These are phyloP conservation scores for Tetrahymena borealis DNA, from an alignment of 73 alveolate species.

Conservation along the genomic window DNA sequence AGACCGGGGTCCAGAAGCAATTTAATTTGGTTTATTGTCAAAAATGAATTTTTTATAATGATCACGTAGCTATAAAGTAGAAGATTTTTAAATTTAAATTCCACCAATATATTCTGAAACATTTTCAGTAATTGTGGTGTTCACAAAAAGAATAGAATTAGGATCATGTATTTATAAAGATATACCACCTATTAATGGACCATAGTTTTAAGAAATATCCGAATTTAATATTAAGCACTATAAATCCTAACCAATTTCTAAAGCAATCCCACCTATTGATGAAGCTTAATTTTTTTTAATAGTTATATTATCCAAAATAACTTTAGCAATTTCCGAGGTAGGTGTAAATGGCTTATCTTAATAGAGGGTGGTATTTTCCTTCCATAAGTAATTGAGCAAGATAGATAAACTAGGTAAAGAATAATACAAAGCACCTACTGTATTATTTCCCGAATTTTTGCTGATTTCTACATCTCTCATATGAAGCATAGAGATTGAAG, in stretches of 20 bases:
- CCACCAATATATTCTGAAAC: not conserved
- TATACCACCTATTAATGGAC: not conserved
- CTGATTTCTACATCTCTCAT: not conserved
- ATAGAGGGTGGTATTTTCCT: no score
- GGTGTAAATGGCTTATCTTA: no score
- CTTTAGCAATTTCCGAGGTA: no score
- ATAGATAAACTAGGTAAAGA: no score
- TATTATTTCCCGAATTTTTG: not conserved
- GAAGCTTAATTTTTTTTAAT: not conserved
- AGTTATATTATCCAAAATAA: not conserved
- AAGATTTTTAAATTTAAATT: not conserved
- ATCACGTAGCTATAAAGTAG: not conserved
- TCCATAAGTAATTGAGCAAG: no score
- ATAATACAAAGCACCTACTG: not conserved
- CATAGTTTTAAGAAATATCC: not conserved
- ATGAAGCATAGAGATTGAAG: not conserved
- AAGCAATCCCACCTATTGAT: not conserved
- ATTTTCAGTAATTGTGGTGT: not conserved
- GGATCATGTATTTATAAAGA: not conserved
- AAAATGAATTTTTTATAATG: not conserved
- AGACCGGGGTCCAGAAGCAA: not conserved
- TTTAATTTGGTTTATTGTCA: not conserved
- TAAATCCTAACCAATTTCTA: not conserved
- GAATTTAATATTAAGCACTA: not conserved
- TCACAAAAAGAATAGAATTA: not conserved